Conservation (phyloP, 441 rosid genomes). For the Manihot esculenta region DNA sequence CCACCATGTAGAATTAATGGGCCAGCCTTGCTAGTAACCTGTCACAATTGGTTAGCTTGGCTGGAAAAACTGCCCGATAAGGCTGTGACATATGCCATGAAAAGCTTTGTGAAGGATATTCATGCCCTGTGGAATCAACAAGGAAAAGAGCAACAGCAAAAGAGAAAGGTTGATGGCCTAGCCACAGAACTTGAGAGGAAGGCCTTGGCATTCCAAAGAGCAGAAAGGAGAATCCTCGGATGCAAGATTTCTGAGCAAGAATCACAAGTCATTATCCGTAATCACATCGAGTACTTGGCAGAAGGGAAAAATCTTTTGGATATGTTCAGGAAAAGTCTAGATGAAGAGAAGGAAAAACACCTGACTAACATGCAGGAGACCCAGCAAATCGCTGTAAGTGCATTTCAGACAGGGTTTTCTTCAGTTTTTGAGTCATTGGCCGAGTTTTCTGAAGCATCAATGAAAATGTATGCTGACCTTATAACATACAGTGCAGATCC, state of each 20-base stretch:
- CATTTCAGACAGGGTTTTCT: constrained; percentile 44
- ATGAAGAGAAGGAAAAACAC: constrained; percentile 43
- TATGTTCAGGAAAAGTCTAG: constrained; percentile 29
- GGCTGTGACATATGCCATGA: constrained; percentile 38
- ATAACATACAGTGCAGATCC: constrained; percentile 25
- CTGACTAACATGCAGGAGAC: constrained; percentile 35
- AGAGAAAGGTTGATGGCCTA: constrained; percentile 51
- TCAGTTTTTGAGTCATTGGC: constrained; percentile 39
- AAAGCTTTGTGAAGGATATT: constrained; percentile 40
- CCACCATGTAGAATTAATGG: constrained; percentile 22
- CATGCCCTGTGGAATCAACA: constrained; percentile 45
- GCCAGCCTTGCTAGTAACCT: constrained; percentile 39
- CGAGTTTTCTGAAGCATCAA: constrained; percentile 41
- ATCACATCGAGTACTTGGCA: constrained; percentile 30
- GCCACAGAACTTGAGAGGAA: constrained; percentile 45
- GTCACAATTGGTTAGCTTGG: constrained; percentile 44
- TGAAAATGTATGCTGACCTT: constrained; percentile 39
- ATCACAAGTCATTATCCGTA: constrained; percentile 18
- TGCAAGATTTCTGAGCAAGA: constrained; percentile 30
- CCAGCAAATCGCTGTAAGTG: constrained; percentile 29
- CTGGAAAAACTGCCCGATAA: constrained; percentile 43
- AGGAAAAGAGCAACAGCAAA: constrained; percentile 53
- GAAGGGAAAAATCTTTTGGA: constrained; percentile 35
- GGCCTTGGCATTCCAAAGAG: constrained; percentile 34
- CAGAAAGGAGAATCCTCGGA: constrained; percentile 39